These are phyloP conservation scores for Podila clonocystis DNA, from an alignment of 192 early-diverging fungal genomes.

Conservation along the genomic window DNA sequence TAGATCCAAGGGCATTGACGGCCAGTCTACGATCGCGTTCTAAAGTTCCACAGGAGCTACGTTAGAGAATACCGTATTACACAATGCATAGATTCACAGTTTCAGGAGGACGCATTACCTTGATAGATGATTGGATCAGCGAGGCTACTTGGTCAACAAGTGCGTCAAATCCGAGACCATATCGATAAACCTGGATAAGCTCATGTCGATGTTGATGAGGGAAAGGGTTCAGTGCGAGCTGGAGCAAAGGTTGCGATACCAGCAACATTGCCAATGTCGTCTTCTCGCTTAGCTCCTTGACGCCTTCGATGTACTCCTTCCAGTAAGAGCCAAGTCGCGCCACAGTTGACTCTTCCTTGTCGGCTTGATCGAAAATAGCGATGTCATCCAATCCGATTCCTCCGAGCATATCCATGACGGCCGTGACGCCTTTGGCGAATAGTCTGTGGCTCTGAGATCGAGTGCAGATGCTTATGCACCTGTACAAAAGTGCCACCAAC, in stretches of 20 bases:
- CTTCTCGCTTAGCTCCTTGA: background rate
- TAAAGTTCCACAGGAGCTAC: background rate
- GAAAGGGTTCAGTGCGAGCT: constrained; percentile 27
- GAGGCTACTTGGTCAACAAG: constrained; percentile 29
- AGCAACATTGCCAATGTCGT: background rate
- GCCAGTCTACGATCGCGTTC: constrained; percentile 11
- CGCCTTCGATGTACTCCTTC: background rate
- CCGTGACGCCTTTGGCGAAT: background rate
- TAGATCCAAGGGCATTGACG: constrained; percentile 2
- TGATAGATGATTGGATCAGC: constrained; percentile 16
- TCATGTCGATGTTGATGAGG: background rate
- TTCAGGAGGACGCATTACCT: constrained; percentile 6
- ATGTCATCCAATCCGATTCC: background rate
- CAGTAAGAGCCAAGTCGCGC: background rate
- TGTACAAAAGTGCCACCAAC: background rate
- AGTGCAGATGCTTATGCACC: background rate
- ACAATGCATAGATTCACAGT: background rate
- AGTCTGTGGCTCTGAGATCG: background rate
- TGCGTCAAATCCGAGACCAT: constrained; percentile 20
- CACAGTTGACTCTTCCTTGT: no score
- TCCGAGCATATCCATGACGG: constrained; percentile 1
- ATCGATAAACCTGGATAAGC: constrained; percentile 1
- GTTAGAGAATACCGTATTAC: background rate
- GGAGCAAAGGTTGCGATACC: constrained; percentile 10
- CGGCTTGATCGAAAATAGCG: background rate